Evolutionary conservation across 176 grass and related monocot genomes (phyloP).

Genomic region (Microstegium vimineum): DNA sequence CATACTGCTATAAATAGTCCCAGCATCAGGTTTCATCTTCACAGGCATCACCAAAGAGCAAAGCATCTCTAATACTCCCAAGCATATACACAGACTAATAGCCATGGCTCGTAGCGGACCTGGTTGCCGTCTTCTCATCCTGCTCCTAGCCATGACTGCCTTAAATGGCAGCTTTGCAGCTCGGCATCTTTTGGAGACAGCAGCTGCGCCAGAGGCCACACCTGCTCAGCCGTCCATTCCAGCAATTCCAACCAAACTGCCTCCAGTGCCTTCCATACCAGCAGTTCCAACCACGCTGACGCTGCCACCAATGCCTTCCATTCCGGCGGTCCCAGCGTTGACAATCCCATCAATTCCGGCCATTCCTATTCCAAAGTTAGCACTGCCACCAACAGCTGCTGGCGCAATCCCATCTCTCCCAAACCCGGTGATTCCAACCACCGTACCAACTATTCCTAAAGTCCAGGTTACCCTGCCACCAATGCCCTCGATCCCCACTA

Average conservation of each 20-base stretch:
- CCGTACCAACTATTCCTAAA: constrained; percentile 39
- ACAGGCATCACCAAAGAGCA: too few species aligned
- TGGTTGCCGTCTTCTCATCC: constrained; percentile 32
- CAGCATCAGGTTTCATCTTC: neutral
- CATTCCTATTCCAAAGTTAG: constrained; percentile 44
- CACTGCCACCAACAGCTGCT: constrained; percentile 32
- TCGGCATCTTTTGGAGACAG: constrained; percentile 61
- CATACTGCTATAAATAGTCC: constrained; percentile 39
- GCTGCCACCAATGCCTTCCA: constrained; percentile 46
- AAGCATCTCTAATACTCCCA: neutral
- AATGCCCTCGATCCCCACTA: constrained; percentile 47
- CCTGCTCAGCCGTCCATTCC: constrained; percentile 47
- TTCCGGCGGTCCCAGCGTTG: constrained; percentile 48
- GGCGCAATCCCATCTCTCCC: constrained; percentile 45
- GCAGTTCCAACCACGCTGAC: constrained; percentile 50
- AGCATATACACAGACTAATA: neutral
- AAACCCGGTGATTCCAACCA: constrained; percentile 26
- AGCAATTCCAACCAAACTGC: constrained; percentile 34
- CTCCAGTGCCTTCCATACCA: constrained; percentile 43
- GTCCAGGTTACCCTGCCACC: constrained; percentile 44
- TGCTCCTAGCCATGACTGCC: constrained; percentile 45
- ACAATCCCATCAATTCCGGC: constrained; percentile 38
- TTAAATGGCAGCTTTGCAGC: constrained; percentile 47
- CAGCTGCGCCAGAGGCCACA: constrained; percentile 42
- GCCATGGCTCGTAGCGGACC: constrained; percentile 44